Conservation (phyloP, 306 rosid genomes). For the Comarum palustre region DNA sequence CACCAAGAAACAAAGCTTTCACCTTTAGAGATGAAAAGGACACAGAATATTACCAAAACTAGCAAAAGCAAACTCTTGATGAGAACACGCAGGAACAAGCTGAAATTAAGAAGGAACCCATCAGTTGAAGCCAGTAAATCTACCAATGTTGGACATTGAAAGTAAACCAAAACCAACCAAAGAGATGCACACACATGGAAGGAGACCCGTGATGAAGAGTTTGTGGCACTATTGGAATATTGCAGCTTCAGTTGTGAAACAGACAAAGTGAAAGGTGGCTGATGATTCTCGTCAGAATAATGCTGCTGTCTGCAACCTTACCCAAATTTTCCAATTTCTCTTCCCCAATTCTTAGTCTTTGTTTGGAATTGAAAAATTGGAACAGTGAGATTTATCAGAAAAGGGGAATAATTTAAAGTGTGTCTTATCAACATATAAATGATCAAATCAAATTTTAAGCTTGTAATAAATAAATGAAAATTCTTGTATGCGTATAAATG, state of each 20-base stretch:
- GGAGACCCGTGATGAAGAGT: constrained; percentile 6
- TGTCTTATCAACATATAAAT: constrained; percentile 14
- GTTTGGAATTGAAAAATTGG: neutral
- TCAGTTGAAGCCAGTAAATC: constrained; percentile 16
- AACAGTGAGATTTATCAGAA: neutral
- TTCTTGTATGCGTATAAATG: too few relatives aligned
- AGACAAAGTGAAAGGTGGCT: constrained; percentile 39
- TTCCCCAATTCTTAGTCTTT: neutral
- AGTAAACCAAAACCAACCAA: constrained; percentile 28
- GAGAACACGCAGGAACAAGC: constrained; percentile 11
- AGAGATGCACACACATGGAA: too few relatives aligned
- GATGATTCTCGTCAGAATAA: constrained; percentile 35
- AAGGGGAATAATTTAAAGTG: constrained; percentile 30
- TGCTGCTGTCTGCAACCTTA: constrained; percentile 11
- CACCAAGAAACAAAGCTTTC: constrained; percentile 7
- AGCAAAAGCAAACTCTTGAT: constrained; percentile 17
- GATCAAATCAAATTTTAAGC: constrained; percentile 5
- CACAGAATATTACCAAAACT: constrained; percentile 23
- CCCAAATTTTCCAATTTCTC: neutral
- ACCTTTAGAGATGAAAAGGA: constrained; percentile 21
- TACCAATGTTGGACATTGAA: constrained; percentile 23
- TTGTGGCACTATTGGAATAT: constrained; percentile 24
- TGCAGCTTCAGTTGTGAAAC: constrained; percentile 59
- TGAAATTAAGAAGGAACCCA: constrained; percentile 16
- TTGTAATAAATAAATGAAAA: constrained; percentile 21